Conservation (phyloP, 768 basidiomycete species). For the Kwoniella newhampshirensis region DNA sequence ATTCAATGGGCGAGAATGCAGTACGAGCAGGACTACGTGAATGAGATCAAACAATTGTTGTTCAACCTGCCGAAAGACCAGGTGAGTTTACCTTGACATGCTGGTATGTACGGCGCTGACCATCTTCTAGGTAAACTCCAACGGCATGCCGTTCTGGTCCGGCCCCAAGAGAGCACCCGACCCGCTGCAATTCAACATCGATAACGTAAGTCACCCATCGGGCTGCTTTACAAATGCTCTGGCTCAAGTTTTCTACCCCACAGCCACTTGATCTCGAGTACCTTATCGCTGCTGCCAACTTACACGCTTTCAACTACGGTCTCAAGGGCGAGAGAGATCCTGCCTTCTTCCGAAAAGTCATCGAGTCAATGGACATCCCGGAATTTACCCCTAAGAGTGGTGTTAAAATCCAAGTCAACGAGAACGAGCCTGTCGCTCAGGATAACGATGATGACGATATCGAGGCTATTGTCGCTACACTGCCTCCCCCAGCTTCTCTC, state of each 20-base stretch:
- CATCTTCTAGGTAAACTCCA: conserved; percentile 63
- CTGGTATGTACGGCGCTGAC: background rate
- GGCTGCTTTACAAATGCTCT: background rate
- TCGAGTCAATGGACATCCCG: conserved; percentile 78
- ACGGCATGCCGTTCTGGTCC: conserved; percentile 97
- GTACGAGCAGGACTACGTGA: conserved; percentile 91
- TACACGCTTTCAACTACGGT: conserved; percentile 98
- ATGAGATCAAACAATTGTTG: conserved; percentile 86
- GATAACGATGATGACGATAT: conserved; percentile 57
- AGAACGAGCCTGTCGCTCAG: conserved; percentile 76
- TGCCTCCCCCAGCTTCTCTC: conserved; percentile 85
- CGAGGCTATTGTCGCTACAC: conserved; percentile 62
- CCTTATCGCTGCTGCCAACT: conserved; percentile 88
- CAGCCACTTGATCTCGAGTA: conserved; percentile 83
- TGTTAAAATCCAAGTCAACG: conserved; percentile 88
- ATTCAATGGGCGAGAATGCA: conserved; percentile 93
- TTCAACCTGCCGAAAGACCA: conserved; percentile 94
- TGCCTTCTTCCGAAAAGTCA: conserved; percentile 74
- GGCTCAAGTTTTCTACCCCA: conserved; percentile 3
- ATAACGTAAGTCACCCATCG: conserved; percentile 70
- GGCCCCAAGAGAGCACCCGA: conserved; percentile 97
- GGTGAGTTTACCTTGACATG: conserved; percentile 51
- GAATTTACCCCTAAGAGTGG: conserved; percentile 91
- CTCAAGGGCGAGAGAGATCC: conserved; percentile 83
- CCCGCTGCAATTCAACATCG: conserved; percentile 77